These are phyloP conservation scores for Hyaloscypha bicolor DNA, from an alignment of 495 filamentous ascomycete genomes.

Conservation along the genomic window DNA sequence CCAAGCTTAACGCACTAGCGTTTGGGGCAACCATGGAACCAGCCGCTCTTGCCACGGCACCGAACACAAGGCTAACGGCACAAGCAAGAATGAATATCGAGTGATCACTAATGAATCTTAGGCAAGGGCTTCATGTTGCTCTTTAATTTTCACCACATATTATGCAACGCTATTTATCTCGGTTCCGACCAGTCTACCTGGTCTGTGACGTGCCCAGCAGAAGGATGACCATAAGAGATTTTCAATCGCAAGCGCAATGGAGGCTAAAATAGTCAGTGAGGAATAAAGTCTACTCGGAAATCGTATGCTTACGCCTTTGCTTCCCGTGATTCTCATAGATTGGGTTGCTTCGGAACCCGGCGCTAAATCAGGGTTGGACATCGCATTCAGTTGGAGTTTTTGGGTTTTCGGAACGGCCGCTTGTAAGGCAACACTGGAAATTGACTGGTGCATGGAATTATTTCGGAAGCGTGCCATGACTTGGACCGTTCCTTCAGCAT, in stretches of 20 bases:
- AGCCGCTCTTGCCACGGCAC: no score
- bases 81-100: not conserved
- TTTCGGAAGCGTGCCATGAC: conserved; percentile 85
- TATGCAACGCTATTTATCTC: conserved; percentile 10
- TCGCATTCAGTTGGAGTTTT: conserved; percentile 84
- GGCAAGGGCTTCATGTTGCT: not conserved
- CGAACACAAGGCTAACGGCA: not conserved
- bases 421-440: conserved; percentile 78
- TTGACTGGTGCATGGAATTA: conserved; percentile 59
- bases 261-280: conserved; percentile 44
- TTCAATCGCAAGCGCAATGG: conserved; percentile 82
- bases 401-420: conserved; percentile 96
- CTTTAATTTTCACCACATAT: not conserved
- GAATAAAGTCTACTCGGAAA: conserved; percentile 15
- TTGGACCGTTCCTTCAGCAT: conserved; percentile 69
- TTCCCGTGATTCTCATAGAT: conserved; percentile 78
- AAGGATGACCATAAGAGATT: conserved; percentile 74
- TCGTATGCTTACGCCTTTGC: conserved; percentile 74
- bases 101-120: not conserved
- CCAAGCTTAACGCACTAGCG: not conserved
- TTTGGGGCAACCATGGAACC: not conserved
- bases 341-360: conserved; percentile 84
- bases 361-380: conserved; percentile 75
- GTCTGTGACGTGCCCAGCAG: conserved; percentile 73
- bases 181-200: conserved; percentile 97